These are phyloP conservation scores for Aciculoconidium aculeatum DNA, from an alignment of 805 yeast species.

Conservation along the genomic window DNA sequence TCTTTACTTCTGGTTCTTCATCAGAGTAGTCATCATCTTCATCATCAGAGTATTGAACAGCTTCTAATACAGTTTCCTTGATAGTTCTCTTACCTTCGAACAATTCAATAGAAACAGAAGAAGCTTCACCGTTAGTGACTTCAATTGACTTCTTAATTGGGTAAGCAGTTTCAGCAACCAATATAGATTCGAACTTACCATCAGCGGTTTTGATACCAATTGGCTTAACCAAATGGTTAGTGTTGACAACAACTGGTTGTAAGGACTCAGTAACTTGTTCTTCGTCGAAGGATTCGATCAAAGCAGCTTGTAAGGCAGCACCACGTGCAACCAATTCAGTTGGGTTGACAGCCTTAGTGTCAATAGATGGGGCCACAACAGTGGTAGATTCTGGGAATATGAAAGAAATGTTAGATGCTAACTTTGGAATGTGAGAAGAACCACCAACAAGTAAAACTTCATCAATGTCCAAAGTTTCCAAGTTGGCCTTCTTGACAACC, in stretches of 20 bases:
- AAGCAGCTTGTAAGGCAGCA: conserved; percentile 93
- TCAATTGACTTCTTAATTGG: conserved; percentile 78
- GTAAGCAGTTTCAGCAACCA: conserved; percentile 80
- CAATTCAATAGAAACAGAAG: conserved; percentile 58
- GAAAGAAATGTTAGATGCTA: conserved; percentile 65
- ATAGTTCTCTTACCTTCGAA: conserved; percentile 83
- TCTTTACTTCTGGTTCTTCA: conserved; percentile 85
- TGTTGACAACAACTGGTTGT: conserved; percentile 79
- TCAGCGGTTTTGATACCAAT: conserved; percentile 76
- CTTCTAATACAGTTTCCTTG: conserved; percentile 76
- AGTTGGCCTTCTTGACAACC: conserved; percentile 73
- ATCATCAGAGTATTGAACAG: conserved; percentile 48
- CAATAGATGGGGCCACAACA: conserved; percentile 70
- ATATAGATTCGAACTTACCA: conserved; percentile 65
- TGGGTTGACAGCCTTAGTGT: conserved; percentile 78
- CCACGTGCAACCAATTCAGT: conserved; percentile 89
- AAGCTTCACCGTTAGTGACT: conserved; percentile 56
- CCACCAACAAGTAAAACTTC: conserved; percentile 94
- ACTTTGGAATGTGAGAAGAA: conserved; percentile 85
- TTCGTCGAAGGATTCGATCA: conserved; percentile 74
- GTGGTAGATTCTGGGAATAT: conserved; percentile 78
- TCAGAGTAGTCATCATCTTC: conserved; percentile 52
- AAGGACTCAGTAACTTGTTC: conserved; percentile 77
- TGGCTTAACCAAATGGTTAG: conserved; percentile 79
- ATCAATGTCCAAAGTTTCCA: conserved; percentile 81